These are phyloP conservation scores for Tylopilus sp. DNA, from an alignment of 1,284 basidiomycete species.

Conservation along the genomic window DNA sequence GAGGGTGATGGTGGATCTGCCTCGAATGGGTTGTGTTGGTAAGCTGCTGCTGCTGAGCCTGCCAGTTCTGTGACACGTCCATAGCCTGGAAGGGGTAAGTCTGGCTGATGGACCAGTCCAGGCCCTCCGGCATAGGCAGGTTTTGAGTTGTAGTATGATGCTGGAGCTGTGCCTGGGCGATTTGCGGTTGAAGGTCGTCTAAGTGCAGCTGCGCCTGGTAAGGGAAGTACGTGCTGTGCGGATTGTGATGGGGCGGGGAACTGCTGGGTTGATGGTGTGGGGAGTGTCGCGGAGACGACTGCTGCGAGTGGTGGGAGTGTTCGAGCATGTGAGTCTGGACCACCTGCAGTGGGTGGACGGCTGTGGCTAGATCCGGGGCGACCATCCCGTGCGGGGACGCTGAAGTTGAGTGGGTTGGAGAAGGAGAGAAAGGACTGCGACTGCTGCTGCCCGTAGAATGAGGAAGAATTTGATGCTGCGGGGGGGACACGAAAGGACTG, in stretches of 20 bases:
- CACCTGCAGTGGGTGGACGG: constrained; percentile 57
- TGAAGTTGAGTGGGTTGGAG: constrained; percentile 62
- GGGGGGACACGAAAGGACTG: constrained; percentile 74
- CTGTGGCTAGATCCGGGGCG: constrained; percentile 59
- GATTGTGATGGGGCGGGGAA: constrained; percentile 47
- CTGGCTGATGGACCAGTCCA: constrained; percentile 62
- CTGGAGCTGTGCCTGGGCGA: constrained; percentile 74
- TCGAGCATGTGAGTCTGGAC: constrained; percentile 51
- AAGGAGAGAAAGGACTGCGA: constrained; percentile 77
- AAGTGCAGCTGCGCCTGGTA: constrained; percentile 50
- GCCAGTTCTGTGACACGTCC: constrained; percentile 49
- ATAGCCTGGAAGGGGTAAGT: constrained; percentile 55
- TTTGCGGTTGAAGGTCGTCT: constrained; percentile 59
- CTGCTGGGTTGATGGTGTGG: constrained; percentile 53
- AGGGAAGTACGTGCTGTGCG: constrained; percentile 59
- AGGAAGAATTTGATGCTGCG: constrained; percentile 49
- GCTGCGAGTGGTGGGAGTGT: constrained; percentile 78
- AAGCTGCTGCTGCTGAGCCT: constrained; percentile 38
- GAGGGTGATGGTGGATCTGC: constrained; percentile 42
- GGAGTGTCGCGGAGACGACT: constrained; percentile 74
- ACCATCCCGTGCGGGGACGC: constrained; percentile 57
- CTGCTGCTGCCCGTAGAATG: constrained; percentile 54
- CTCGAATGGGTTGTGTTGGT: constrained; percentile 44
- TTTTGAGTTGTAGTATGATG: constrained; percentile 61
- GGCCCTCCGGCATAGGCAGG: constrained; percentile 58